These are phyloP conservation scores for Ophiocordyceps camponoti-floridani DNA, from an alignment of 2,329 filamentous ascomycete genomes.

Conservation along the genomic window DNA sequence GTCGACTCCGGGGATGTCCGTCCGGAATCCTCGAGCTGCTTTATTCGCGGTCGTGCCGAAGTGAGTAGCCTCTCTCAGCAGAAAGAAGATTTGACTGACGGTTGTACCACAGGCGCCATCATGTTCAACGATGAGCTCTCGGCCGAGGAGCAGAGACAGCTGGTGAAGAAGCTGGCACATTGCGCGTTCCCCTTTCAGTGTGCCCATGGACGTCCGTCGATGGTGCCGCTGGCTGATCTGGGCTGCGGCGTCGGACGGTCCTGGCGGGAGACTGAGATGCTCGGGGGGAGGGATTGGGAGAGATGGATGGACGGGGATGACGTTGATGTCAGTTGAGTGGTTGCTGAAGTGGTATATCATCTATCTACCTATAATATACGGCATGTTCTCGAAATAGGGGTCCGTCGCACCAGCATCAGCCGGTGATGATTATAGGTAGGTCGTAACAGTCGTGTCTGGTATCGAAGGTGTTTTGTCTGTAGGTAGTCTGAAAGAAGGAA, in stretches of 20 bases:
- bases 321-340: no score
- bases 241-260: constrained; percentile 11
- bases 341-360: no score
- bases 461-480: no score
- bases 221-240: constrained; percentile 43
- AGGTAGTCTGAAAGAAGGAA: no score
- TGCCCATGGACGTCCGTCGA: constrained; percentile 56
- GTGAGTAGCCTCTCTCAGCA: constrained; percentile 12
- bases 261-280: constrained; percentile 8
- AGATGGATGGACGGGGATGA: constrained; percentile 5
- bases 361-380: no score
- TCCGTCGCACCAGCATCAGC: neutral
- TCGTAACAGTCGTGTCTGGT: no score
- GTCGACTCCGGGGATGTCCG: constrained; percentile 51
- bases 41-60: constrained; percentile 59
- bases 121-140: constrained; percentile 68
- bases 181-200: constrained; percentile 69
- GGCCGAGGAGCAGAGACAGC: constrained; percentile 32
- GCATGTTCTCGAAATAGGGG: no score
- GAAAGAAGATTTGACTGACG: neutral
- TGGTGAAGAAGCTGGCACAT: constrained; percentile 37
- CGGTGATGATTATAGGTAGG: neutral
- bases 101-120: constrained; percentile 33
- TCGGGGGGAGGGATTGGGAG: constrained; percentile 6
- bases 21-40: constrained; percentile 58